These are phyloP conservation scores for Penicillium sp. DNA, from an alignment of 2,329 filamentous ascomycete genomes.

Conservation along the genomic window DNA sequence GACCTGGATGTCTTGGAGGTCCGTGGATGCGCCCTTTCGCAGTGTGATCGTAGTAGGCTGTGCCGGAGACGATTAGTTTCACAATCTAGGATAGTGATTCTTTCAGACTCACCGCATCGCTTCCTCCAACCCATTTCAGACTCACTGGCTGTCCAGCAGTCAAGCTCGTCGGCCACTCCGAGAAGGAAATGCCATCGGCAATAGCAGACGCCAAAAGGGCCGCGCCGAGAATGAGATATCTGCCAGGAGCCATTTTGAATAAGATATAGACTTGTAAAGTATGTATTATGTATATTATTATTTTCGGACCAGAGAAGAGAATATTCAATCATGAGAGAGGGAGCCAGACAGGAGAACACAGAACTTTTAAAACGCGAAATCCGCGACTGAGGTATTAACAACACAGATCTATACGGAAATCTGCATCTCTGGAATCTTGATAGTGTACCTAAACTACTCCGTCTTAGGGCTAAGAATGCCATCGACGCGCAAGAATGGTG, in stretches of 20 bases:
- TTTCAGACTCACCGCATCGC: conserved; percentile 29
- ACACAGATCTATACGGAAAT: neutral
- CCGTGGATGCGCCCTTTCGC: conserved; percentile 47
- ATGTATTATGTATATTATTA: neutral
- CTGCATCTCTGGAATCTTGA: neutral
- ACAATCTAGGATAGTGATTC: conserved; percentile 18
- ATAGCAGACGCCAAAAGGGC: conserved; percentile 43
- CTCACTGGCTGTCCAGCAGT: conserved; percentile 47
- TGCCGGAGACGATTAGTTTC: neutral
- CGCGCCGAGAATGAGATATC: conserved; percentile 45
- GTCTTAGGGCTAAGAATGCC: neutral
- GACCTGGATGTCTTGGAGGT: conserved; percentile 50
- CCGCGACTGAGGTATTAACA: neutral
- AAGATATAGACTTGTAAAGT: neutral
- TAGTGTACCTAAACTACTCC: neutral
- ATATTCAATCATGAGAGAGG: neutral
- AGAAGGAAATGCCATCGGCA: conserved; percentile 51
- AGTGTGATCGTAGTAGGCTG: conserved; percentile 54
- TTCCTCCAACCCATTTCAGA: conserved; percentile 47
- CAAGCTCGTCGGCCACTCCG: conserved; percentile 47
- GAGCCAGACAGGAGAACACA: neutral
- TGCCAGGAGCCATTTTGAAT: conserved; percentile 50
- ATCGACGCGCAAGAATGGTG: neutral
- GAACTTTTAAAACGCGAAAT: neutral
- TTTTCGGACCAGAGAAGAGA: neutral